Percentiles rank a stretch among this genome's conserved stretches.
Evolutionary conservation across 139 green algal genomes (phyloP).

Genomic region (Chlorella sp.): DNA sequence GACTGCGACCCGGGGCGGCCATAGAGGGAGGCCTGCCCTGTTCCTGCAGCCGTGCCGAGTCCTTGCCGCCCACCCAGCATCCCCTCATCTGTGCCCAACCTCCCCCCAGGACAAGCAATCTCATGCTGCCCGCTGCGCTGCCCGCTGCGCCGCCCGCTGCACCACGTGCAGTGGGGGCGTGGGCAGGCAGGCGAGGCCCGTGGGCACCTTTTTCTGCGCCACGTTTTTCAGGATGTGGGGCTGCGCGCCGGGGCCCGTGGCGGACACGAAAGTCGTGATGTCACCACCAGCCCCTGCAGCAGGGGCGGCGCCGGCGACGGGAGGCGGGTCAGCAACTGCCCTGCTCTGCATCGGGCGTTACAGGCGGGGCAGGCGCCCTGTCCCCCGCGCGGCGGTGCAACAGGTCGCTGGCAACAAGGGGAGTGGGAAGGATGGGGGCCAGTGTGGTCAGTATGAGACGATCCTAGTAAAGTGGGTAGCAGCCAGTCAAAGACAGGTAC

Average conservation of each 20-base stretch:
- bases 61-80: background rate
- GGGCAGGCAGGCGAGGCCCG: background rate
- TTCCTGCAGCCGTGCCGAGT: background rate
- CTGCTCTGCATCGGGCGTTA: too few relatives aligned
- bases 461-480: too few relatives aligned
- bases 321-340: background rate
- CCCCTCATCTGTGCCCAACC: background rate
- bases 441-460: too few relatives aligned
- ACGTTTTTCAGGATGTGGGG: constrained; percentile 44
- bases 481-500: too few relatives aligned
- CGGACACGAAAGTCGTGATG: constrained; percentile 54
- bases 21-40: background rate
- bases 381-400: too few relatives aligned
- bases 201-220: constrained; percentile 41
- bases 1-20: too few relatives aligned
- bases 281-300: constrained; percentile 32
- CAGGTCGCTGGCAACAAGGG: too few relatives aligned
- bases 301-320: background rate
- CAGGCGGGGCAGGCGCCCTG: too few relatives aligned
- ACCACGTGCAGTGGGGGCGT: background rate
- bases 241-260: constrained; percentile 38
- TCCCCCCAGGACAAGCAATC: background rate
- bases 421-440: too few relatives aligned
- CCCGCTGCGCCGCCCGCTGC: background rate
- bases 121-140: background rate